Evolutionary conservation across 176 grass and related monocot species (phyloP).

Genomic region (Dactylis glomerata): DNA sequence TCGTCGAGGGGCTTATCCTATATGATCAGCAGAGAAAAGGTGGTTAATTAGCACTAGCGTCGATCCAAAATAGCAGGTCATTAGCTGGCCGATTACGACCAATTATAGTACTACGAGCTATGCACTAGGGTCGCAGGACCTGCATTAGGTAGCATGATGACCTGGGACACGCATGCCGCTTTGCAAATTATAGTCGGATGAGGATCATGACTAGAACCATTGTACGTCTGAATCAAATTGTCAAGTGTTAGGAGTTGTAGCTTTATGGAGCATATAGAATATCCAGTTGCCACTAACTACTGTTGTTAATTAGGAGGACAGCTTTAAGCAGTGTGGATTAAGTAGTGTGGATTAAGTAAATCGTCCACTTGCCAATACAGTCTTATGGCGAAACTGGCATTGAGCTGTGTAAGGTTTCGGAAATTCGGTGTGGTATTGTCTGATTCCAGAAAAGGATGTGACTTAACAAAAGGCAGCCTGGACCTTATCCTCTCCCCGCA

Average conservation of each 20-base stretch:
- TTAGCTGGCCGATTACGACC: background rate
- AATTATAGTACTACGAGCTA: background rate
- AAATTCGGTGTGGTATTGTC: no score
- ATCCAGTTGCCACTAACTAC: background rate
- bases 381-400: background rate
- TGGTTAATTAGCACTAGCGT: background rate
- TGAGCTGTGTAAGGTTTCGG: background rate
- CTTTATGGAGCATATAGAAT: background rate
- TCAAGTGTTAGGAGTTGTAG: no score
- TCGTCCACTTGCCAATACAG: slow-evolving; percentile 15
- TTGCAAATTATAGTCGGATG: background rate
- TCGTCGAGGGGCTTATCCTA: no score
- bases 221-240: no score
- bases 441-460: no score
- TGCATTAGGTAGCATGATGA: slow-evolving; percentile 6
- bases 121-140: background rate
- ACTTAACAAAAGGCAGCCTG: no score
- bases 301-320: background rate
- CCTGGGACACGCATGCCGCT: background rate
- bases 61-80: background rate
- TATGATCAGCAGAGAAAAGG: no score
- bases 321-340: background rate
- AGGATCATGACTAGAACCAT: background rate
- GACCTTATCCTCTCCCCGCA: no score
- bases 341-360: no score